Evolutionary conservation across 129 eudicot genomes (phyloP), one percentile per base, ranked within the genome.

Genomic region (Glebionis coronaria): DNA sequence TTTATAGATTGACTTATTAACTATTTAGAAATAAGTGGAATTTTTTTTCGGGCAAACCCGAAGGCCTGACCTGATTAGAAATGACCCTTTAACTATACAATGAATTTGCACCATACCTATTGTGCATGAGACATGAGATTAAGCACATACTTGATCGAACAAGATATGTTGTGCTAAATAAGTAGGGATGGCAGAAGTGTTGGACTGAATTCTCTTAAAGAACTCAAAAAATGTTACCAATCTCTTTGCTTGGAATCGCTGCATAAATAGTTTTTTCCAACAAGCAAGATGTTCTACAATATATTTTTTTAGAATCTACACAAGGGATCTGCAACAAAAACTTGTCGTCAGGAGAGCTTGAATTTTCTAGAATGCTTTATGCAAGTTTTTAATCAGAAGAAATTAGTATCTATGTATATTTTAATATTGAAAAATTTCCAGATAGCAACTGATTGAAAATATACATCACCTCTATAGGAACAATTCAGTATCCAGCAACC

Each of bases 161-260:
- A 94, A 78, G 46, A 88, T 97, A 75, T 94, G 99, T 82, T 94
- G 99, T 56, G 99, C 99, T 71, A 94, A 82, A 81, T 94, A 94
- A 63, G 95, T 90, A 63, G 85, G 82, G 23, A 47, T 84, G 25
- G 61, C 72, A 27, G 88, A 74, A 75, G 68, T 61, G 74, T 87
- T 71, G 23, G 85, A 73, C 69, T 75, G 87, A 77, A 90, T 89
- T 79, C 97, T 90, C 69, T 87, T 95, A 45, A 94, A 90, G 55
- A 94, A 94, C 72, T 94, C 93, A 15, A 97, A 84, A 59, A 94
- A 89, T 53, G 97, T 82, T 75, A 90, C 82, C 40, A 94, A n/a
- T 74, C 80, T 94, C 97, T 78, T n/a, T 94, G 99, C 88, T 94
- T 94, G 97, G 97, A 94, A 12, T 94, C 97, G 0, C 80, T 60